A percentile compares a stretch with the other conserved stretches of the same genome.
Conservation (phyloP, 2,329 filamentous ascomycete genomes). For the Raffaelea ambrosiae region DNA sequence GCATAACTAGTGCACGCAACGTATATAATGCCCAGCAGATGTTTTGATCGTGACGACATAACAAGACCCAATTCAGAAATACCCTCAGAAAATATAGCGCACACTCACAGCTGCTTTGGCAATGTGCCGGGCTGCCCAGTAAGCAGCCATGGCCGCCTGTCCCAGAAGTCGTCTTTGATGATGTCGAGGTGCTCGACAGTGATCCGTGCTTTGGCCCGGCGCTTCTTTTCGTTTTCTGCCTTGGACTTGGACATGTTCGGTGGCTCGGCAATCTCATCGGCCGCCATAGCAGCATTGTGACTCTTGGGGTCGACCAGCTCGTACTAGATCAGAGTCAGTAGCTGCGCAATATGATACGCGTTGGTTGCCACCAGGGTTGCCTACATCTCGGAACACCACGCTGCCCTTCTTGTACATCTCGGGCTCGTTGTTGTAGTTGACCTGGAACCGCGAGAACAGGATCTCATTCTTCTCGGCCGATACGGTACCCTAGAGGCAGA, state of each 20-base stretch:
- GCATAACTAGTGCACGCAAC: too few relatives aligned
- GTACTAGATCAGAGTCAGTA: slow-evolving; percentile 38
- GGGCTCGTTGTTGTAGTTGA: slow-evolving; percentile 96
- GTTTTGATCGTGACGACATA: too few relatives aligned
- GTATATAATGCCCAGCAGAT: too few relatives aligned
- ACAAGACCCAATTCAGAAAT: too few relatives aligned
- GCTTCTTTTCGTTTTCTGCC: slow-evolving; percentile 73
- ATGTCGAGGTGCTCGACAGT: slow-evolving; percentile 84
- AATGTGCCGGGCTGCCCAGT: slow-evolving; percentile 65
- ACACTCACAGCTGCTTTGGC: slow-evolving; percentile 40
- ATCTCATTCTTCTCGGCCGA: slow-evolving; percentile 94
- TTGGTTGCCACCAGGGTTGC: slow-evolving; percentile 16
- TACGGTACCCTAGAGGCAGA: slow-evolving; percentile 61
- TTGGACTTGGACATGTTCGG: slow-evolving; percentile 66
- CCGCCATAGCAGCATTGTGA: slow-evolving; percentile 35
- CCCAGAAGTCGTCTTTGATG: slow-evolving; percentile 94
- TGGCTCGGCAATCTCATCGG: slow-evolving; percentile 43
- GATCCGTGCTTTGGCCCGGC: slow-evolving; percentile 69
- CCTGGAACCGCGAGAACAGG: slow-evolving; percentile 75
- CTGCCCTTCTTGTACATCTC: slow-evolving; percentile 93
- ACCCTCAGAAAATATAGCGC: neutral
- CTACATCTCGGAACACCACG: slow-evolving; percentile 73
- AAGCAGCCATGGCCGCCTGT: slow-evolving; percentile 73
- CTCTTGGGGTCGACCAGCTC: slow-evolving; percentile 55
- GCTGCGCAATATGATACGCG: too few relatives aligned